Percentiles rank a stretch among this genome's conserved stretches.
Conservation (phyloP, 2,329 filamentous ascomycete genomes). For the Trematosphaeria pertusa region DNA sequence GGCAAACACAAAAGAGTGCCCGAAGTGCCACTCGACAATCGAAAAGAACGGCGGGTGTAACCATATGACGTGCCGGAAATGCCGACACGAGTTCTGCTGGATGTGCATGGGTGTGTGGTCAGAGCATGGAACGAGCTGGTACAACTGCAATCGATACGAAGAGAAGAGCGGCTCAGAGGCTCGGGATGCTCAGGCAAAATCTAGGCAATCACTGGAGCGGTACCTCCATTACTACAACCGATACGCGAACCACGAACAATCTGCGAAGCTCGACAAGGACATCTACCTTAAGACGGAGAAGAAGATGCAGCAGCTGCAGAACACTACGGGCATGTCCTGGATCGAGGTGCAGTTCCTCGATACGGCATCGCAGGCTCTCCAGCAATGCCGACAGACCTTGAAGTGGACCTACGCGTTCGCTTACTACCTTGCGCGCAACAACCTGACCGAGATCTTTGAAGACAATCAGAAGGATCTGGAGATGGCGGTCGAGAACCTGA, state of each 20-base stretch:
- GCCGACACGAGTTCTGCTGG: slow-evolving; percentile 98
- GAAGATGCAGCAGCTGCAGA: slow-evolving; percentile 98
- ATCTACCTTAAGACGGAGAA: slow-evolving; percentile 96
- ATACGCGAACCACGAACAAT: slow-evolving; percentile 98
- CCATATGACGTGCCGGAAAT: slow-evolving; percentile 97
- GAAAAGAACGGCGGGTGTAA: slow-evolving; percentile 99
- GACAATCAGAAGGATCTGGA: slow-evolving; percentile 98
- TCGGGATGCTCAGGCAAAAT: slow-evolving; percentile 89
- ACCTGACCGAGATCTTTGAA: slow-evolving; percentile 95
- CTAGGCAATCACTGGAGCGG: slow-evolving; percentile 88
- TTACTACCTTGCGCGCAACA: slow-evolving; percentile 95
- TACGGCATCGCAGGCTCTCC: slow-evolving; percentile 88
- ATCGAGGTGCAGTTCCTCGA: slow-evolving; percentile 98
- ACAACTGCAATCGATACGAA: slow-evolving; percentile 97
- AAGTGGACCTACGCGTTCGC: slow-evolving; percentile 99
- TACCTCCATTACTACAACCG: slow-evolving; percentile 99
- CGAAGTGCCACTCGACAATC: slow-evolving; percentile 94
- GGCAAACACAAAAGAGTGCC: slow-evolving; percentile 97
- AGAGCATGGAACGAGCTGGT: slow-evolving; percentile 98
- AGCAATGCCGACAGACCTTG: slow-evolving; percentile 95
- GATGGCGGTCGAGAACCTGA: slow-evolving; percentile 93
- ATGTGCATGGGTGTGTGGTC: slow-evolving; percentile 99
- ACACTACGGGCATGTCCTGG: slow-evolving; percentile 95
- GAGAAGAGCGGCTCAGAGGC: slow-evolving; percentile 94
- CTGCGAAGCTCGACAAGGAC: slow-evolving; percentile 94